Base-by-base conservation (phyloP, 2,329 filamentous ascomycete species). In the Neodidymelliopsis sp. region DNA sequence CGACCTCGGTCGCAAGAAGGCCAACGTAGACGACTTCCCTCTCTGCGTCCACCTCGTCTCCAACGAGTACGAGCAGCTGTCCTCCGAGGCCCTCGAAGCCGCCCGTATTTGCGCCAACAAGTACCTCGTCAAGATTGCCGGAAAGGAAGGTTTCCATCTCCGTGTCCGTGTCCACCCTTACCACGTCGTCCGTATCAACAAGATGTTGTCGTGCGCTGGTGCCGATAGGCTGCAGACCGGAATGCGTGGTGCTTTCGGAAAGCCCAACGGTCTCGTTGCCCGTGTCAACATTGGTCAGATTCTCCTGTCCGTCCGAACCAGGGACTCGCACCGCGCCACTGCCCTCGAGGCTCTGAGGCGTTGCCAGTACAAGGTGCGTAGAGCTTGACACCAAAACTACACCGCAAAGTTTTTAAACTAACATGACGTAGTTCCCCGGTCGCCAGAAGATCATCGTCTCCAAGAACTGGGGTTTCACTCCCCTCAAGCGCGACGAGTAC, bases 111-210 rank as follows among this genome's bases (percentile, higher is more conserved):
- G 93, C 86, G 92, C 92, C 89, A 99, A 99, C 90, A 97, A 97
- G 90, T 87, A 87, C 79, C 80, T 87, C 66, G 84, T 87, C 75
- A 87, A 87, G 80, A 77, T 81, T 67, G 80, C 81, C 71, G 84
- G 84, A 77, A 87, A 87, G 79, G 84, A 87, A 83, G 81, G 82
- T 77, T 87, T 87, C 83, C 84, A 87, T 77, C 75, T 87, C 60
- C 84, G 84, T 65, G 82, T 87, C 73, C 84, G 94, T 77, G 92
- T 91, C 75, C 94, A 99, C 86, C 94, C 94, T 67, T 99, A 90
- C 91, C 94, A 99, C 86, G 94, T 99, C 82, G 89, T 99, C 85
- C 94, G 94, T 82, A 99, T 99, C 92, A 99, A 99, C 91, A 99
- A 99, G 90, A 99, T 99, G 94, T 93, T 99, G 91, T 97, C 94